Conservation (phyloP, 1,284 basidiomycete species). For the Fistulinella staudtii region DNA sequence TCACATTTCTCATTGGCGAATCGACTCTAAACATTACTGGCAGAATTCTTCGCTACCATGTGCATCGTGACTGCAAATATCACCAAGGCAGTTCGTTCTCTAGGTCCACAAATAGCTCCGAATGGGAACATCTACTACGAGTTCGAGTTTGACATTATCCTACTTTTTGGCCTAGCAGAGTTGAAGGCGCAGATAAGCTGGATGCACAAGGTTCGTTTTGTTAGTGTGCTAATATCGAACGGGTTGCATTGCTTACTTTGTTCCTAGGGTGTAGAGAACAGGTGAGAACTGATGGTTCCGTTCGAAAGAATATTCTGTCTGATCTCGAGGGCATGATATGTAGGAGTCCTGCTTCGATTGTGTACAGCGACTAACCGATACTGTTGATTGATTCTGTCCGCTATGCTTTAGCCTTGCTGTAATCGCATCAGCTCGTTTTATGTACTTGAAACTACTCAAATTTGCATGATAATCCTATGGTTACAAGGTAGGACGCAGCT, state of each 20-base stretch:
- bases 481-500: no score
- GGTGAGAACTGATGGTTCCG: conserved; percentile 14
- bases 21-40: neutral
- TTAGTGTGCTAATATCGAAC: neutral
- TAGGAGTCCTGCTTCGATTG: conserved; percentile 37
- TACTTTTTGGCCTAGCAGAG: conserved; percentile 26
- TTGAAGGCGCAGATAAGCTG: conserved; percentile 26
- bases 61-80: conserved; percentile 18
- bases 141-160: conserved; percentile 15
- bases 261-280: conserved; percentile 26
- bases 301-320: neutral
- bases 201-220: conserved; percentile 11
- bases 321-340: neutral
- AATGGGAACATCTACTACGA: conserved; percentile 11
- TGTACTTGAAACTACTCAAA: no score
- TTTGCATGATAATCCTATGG: no score
- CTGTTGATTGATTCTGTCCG: no score
- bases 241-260: neutral
- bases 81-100: neutral
- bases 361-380: conserved; percentile 29
- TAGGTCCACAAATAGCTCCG: neutral
- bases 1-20: neutral
- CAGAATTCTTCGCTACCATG: conserved; percentile 15
- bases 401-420: no score
- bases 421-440: no score